These are phyloP conservation scores for Ogataea paradorogensis DNA, from an alignment of 805 yeast species.

Conservation along the genomic window DNA sequence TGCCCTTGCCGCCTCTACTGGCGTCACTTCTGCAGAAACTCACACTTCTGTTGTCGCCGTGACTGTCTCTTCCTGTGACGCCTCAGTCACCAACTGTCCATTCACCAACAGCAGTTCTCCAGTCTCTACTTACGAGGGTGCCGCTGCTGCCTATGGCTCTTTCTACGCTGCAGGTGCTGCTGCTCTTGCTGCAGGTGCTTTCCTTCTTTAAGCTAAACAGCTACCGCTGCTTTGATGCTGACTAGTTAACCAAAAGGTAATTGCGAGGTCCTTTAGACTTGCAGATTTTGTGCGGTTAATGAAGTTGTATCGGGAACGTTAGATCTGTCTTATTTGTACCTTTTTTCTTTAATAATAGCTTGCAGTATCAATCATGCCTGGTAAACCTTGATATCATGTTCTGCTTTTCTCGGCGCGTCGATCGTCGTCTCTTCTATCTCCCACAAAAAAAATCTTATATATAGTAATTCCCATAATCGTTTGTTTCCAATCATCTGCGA, in stretches of 20 bases:
- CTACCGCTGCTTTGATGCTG: background rate
- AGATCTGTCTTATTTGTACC: conserved; percentile 7
- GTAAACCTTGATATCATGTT: background rate
- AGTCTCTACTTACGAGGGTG: conserved; percentile 36
- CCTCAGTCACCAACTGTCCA: conserved; percentile 36
- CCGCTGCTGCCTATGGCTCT: conserved; percentile 30
- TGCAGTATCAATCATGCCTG: background rate
- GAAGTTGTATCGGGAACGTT: conserved; percentile 3
- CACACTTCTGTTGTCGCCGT: conserved; percentile 35
- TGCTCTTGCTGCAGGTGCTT: conserved; percentile 33
- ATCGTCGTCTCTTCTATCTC: background rate
- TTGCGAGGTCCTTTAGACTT: background rate
- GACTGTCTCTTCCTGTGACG: conserved; percentile 38
- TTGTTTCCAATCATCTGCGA: background rate
- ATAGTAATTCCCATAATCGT: background rate
- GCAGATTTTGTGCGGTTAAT: conserved; percentile 7
- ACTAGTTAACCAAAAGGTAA: background rate
- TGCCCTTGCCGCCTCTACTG: conserved; percentile 35
- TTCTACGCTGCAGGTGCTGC: conserved; percentile 35
- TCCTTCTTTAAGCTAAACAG: conserved; percentile 7
- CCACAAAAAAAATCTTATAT: background rate
- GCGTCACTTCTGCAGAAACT: conserved; percentile 29
- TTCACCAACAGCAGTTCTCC: conserved; percentile 19
- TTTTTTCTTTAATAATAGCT: conserved; percentile 3
- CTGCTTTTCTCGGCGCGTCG: background rate